A percentile compares a stretch with the other conserved stretches of the same genome.
These are phyloP conservation scores for Podospora pseudocomata DNA, from an alignment of 495 filamentous ascomycete genomes.

Conservation along the genomic window DNA sequence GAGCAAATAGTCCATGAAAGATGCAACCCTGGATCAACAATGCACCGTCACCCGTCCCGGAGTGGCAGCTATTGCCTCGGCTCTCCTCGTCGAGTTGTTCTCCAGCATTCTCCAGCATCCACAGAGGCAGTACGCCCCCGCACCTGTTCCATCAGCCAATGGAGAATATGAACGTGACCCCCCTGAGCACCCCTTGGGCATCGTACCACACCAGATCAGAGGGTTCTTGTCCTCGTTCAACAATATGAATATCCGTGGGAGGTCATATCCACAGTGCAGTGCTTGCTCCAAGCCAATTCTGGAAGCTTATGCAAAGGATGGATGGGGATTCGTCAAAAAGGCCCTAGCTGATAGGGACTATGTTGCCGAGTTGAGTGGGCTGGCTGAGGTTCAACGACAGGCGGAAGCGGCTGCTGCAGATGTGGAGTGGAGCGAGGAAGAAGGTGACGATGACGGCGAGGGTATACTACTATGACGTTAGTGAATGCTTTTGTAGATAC, in stretches of 20 bases:
- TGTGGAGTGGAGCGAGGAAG: slow-evolving; percentile 48
- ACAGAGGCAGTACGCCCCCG: slow-evolving; percentile 56
- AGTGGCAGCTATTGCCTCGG: slow-evolving; percentile 85
- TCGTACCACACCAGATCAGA: slow-evolving; percentile 88
- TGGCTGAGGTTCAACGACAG: slow-evolving; percentile 83
- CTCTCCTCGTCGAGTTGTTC: slow-evolving; percentile 85
- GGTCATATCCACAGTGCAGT: slow-evolving; percentile 85
- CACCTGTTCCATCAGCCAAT: slow-evolving; percentile 35
- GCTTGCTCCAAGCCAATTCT: slow-evolving; percentile 80
- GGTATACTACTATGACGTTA: slow-evolving; percentile 33
- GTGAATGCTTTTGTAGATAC: neutral
- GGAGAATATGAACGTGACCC: slow-evolving; percentile 52
- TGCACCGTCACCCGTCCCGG: slow-evolving; percentile 96
- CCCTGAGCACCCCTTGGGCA: slow-evolving; percentile 70
- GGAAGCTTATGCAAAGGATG: slow-evolving; percentile 64
- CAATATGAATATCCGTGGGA: slow-evolving; percentile 76
- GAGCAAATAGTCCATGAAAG: slow-evolving; percentile 73
- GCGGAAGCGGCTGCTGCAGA: slow-evolving; percentile 57
- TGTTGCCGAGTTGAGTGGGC: slow-evolving; percentile 84
- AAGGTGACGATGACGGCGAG: slow-evolving; percentile 42
- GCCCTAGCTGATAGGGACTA: slow-evolving; percentile 82
- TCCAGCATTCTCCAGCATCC: slow-evolving; percentile 87
- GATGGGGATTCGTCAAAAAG: slow-evolving; percentile 85
- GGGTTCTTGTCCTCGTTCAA: slow-evolving; percentile 85
- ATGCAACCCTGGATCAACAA: slow-evolving; percentile 93